Conservation (phyloP, 2,329 filamentous ascomycete genomes). For the Sporothrix humicola region DNA sequence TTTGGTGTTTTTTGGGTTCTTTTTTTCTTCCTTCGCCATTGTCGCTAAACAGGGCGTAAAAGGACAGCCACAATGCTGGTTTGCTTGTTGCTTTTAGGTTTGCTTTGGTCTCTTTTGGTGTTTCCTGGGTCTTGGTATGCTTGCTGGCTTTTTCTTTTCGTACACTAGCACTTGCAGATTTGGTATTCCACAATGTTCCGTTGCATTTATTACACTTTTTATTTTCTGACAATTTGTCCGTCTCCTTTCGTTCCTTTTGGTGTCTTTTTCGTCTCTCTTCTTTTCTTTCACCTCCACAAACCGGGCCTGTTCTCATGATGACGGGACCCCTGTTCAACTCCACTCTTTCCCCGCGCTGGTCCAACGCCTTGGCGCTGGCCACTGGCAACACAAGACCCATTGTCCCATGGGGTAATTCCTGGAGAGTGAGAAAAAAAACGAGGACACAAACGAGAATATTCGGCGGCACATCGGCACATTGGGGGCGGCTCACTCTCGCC, state of each 20-base stretch:
- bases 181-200: neutral
- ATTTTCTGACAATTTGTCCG: neutral
- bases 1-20: no score
- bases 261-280: neutral
- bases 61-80: neutral
- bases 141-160: neutral
- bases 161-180: neutral
- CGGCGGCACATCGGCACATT: slow-evolving; percentile 5
- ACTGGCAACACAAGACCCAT: neutral
- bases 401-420: neutral
- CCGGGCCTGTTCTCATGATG: neutral
- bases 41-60: neutral
- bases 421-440: neutral
- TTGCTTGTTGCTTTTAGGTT: no score
- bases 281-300: neutral
- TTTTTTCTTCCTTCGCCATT: neutral
- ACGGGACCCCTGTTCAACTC: neutral
- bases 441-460: neutral
- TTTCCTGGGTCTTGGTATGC: no score
- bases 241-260: neutral
- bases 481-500: neutral
- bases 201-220: neutral
- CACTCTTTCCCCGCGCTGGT: slow-evolving; percentile 14
- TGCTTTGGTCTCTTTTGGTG: no score
- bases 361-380: neutral